phyloP scores from a whole-genome alignment of 1,284 basidiomycete species.

The Anthracocystis setariae region DNA sequence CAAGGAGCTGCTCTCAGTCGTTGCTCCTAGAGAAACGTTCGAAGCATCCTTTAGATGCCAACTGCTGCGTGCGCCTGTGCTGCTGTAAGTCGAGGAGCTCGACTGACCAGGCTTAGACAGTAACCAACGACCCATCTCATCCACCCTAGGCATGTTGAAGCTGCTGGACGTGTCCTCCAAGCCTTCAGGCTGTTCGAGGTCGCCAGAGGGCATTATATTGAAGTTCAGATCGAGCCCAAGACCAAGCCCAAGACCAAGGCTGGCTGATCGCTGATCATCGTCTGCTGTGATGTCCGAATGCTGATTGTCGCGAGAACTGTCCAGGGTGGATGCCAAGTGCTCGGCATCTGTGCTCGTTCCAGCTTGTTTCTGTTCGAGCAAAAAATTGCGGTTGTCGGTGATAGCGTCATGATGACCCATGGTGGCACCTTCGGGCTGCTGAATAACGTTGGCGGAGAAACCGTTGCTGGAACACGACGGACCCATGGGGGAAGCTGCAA shows the following conservation, averaged over 20 bases:
- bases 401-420: too few relatives aligned
- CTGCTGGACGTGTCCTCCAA: neutral
- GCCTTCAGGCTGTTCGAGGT: neutral
- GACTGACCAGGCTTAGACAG: neutral
- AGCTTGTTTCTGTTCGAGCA: neutral
- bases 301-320: too few relatives aligned
- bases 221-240: slow-evolving; percentile 19
- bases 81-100: neutral
- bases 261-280: neutral
- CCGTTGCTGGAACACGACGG: too few relatives aligned
- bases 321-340: neutral
- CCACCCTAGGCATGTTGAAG: slow-evolving; percentile 3
- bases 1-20: slow-evolving; percentile 17
- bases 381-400: neutral
- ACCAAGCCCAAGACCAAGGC: neutral
- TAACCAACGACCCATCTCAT: slow-evolving; percentile 34
- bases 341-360: neutral
- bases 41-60: slow-evolving; percentile 9
- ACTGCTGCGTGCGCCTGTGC: neutral
- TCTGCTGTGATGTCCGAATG: too few relatives aligned
- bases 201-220: neutral
- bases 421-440: too few relatives aligned
- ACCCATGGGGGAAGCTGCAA: too few relatives aligned
- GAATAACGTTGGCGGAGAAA: too few relatives aligned
- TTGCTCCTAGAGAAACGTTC: slow-evolving; percentile 17